Evolutionary conservation across 2,329 filamentous ascomycete genomes (phyloP).

Genomic region (Exophiala viscosa): DNA sequence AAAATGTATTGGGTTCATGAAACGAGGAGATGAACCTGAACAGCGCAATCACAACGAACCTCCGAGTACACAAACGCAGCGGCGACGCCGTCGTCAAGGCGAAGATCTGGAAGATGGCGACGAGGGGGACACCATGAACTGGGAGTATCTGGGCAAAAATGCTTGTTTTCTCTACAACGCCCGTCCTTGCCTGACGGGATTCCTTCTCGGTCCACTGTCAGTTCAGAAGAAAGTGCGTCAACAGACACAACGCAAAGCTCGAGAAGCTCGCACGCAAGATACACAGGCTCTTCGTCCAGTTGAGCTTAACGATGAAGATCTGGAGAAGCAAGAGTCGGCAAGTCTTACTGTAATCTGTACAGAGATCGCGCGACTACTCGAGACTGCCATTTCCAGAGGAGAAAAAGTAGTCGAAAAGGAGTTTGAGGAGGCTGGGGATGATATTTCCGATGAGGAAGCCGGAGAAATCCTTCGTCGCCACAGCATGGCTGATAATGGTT

Average conservation of each 20-base stretch:
- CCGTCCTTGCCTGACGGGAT: slow-evolving; percentile 74
- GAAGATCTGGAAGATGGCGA: slow-evolving; percentile 62
- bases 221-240: slow-evolving; percentile 79
- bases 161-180: slow-evolving; percentile 70
- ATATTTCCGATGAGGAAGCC: slow-evolving; percentile 38
- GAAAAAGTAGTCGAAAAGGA: slow-evolving; percentile 34
- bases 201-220: slow-evolving; percentile 82
- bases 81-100: slow-evolving; percentile 45
- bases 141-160: slow-evolving; percentile 75
- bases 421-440: slow-evolving; percentile 26
- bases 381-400: slow-evolving; percentile 41
- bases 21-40: slow-evolving; percentile 52
- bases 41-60: background rate
- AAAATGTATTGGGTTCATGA: slow-evolving; percentile 87
- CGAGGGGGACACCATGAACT: slow-evolving; percentile 75
- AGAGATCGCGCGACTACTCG: slow-evolving; percentile 65
- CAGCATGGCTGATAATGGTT: slow-evolving; percentile 64
- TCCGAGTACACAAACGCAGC: slow-evolving; percentile 40
- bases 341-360: slow-evolving; percentile 75
- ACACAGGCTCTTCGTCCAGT: slow-evolving; percentile 69
- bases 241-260: slow-evolving; percentile 65
- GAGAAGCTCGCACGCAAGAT: slow-evolving; percentile 64
- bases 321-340: slow-evolving; percentile 71
- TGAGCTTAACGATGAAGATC: slow-evolving; percentile 69
- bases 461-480: slow-evolving; percentile 59